Base-by-base conservation (phyloP, 1,284 basidiomycete species). In the Mycena citricolor region DNA sequence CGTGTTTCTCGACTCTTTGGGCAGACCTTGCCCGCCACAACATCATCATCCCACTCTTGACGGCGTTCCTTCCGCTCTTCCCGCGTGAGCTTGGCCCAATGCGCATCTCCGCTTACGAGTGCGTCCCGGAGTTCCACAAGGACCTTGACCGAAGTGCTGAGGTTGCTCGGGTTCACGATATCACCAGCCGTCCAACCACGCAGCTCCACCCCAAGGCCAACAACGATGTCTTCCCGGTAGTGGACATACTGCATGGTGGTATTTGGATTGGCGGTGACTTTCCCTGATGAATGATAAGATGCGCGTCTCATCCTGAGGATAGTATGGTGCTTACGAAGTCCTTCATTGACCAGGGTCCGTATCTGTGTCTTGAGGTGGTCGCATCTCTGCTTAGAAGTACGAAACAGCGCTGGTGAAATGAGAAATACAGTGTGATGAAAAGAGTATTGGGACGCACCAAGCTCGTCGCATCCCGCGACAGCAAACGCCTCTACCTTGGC, bases 391-490 rank as follows among this genome's bases (percentile, higher is more conserved):
- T 35, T 35, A 2, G 32, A 16, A 1, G 25, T 36, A 7, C 39
- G 32, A 3, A 41, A 14, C 19, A 46, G 4, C 17, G 35, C 39
- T 40, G 22, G 26, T 10, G 10, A 29, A 17, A 6, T 11, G 8
- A 5, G n/a, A 34, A 25, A 8, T 10, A 8, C n/a, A n/a, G n/a
- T n/a, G n/a, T n/a, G n/a, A 11, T 2, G 13, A 4, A 8, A 2
- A 8, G 42, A 39, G 29, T 21, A 47, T 40, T 42, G 17, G 14
- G 30, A 29, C 25, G 19, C n/a, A n/a, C n/a, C n/a, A n/a, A n/a
- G n/a, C n/a, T n/a, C n/a, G 25, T 47, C 45, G 24, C 34, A 47
- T 21, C 45, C 45, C 19, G 45, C 45, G 20, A 42, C 20, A 4
- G 40, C 34, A 24, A 47, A 47, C 0, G 45, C 45, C 25, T 47